Evolutionary conservation across 2,329 filamentous ascomycete genomes (phyloP).

Genomic region (Penicillium sp.): DNA sequence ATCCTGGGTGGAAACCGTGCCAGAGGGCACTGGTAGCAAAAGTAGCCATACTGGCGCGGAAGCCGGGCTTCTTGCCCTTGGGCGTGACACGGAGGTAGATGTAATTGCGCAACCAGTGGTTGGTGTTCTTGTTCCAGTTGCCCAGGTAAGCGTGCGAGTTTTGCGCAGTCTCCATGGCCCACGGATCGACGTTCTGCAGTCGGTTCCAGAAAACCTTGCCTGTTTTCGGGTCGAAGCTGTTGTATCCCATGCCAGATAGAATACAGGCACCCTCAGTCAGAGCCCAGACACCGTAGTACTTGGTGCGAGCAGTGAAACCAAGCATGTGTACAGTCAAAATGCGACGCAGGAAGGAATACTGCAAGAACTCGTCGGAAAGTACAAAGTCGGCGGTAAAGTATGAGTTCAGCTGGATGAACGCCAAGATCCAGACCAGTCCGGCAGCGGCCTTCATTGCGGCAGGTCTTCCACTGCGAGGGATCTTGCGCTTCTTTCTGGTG

Average conservation of each 20-base stretch:
- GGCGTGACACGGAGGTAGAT: constrained; percentile 94
- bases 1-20: constrained; percentile 97
- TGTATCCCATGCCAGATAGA: constrained; percentile 88
- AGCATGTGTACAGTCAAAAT: constrained; percentile 82
- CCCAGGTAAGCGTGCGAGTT: constrained; percentile 91
- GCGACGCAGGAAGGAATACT: constrained; percentile 68
- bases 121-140: constrained; percentile 98
- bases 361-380: constrained; percentile 64
- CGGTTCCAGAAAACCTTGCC: constrained; percentile 88
- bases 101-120: constrained; percentile 94
- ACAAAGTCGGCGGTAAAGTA: constrained; percentile 66
- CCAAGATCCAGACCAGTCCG: constrained; percentile 75
- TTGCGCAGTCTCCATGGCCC: constrained; percentile 82
- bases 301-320: constrained; percentile 75
- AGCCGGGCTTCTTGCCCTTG: constrained; percentile 92
- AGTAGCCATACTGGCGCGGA: constrained; percentile 88
- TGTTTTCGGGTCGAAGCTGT: constrained; percentile 80
- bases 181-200: constrained; percentile 83
- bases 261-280: constrained; percentile 94
- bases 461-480: constrained; percentile 84
- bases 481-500: constrained; percentile 85
- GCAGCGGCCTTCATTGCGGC: constrained; percentile 72
- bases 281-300: constrained; percentile 97
- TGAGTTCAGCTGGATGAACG: constrained; percentile 70
- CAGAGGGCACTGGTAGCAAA: constrained; percentile 94